Base-by-base conservation (phyloP, 805 yeast species). In the Danielozyma ontarioensis region DNA sequence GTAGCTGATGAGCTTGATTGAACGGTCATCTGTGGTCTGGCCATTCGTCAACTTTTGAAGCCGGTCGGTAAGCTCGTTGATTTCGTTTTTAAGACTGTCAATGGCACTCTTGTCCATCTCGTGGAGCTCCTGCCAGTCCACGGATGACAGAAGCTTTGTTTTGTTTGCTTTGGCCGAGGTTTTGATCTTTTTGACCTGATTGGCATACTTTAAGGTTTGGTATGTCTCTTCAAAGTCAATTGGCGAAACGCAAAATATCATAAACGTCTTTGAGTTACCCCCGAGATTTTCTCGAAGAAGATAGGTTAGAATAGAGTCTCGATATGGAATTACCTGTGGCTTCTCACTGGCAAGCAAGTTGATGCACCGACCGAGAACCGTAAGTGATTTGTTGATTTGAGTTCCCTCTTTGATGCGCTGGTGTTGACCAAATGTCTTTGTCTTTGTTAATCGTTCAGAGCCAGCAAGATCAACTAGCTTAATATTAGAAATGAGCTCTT, bases 231-330 rank as follows among this genome's bases (percentile, higher is more conserved):
- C 89, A 53, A 76, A 80, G 46, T 83, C 90, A 13, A 76, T 67
- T 0, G 95, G 94, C 0, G 94, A 78, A 0, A 87, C 68, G 52
- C 94, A 86, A 14, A 93, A 93, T n/a, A 87, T 72, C 83, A 87
- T 77, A 1, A 81, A 80, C 0, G 95, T 88, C 48, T 82, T 83
- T n/a, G 93, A 80, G 49, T 83, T 83, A 1, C 96, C 96, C 1
- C 93, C 87, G 24, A 86, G 59, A 38, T 76, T 78, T 44, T 83
- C 90, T 48, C 79, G 80, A 41, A 85, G 62, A 2, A 85, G 59
- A 76, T 89, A 81, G 0, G 95, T 85, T 34, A 85, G 59, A 0
- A 71, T 65, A 0, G 94, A 83, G 44, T 85, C 95, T 41, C 95
- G 64, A 46, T 80, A 82, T 0, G 90, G 90, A 1, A 79, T 70